phyloP scores from a whole-genome alignment of 192 early-diverging fungal species.

The Chytriomyces sp. region DNA sequence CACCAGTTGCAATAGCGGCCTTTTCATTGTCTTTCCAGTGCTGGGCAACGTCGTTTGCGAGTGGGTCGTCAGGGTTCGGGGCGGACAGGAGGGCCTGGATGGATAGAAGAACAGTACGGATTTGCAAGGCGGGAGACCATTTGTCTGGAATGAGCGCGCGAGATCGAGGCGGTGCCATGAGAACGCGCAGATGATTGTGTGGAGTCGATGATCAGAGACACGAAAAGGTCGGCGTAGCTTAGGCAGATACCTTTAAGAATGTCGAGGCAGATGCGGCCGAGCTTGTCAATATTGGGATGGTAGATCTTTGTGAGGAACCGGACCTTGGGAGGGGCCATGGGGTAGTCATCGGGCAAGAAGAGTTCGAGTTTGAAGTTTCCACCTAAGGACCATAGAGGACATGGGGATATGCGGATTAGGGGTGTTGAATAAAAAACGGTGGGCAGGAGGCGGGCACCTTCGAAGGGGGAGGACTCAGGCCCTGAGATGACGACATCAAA shows the following conservation, averaged over 20 bases:
- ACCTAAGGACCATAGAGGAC: slow-evolving; percentile 51
- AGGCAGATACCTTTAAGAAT: slow-evolving; percentile 85
- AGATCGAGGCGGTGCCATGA: no score
- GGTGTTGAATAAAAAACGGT: background rate
- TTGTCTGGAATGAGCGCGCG: slow-evolving; percentile 68
- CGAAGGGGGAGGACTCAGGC: slow-evolving; percentile 90
- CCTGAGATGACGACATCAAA: slow-evolving; percentile 95
- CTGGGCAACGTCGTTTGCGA: slow-evolving; percentile 98
- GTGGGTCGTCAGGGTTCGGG: slow-evolving; percentile 97
- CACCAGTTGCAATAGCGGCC: slow-evolving; percentile 84
- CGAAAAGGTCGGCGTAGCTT: background rate
- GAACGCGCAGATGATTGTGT: no score
- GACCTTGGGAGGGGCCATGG: slow-evolving; percentile 98
- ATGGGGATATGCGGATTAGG: background rate
- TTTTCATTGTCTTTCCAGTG: slow-evolving; percentile 98
- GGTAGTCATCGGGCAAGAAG: slow-evolving; percentile 96
- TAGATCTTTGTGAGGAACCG: slow-evolving; percentile 97
- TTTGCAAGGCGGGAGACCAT: slow-evolving; percentile 98
- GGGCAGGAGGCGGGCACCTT: slow-evolving; percentile 63
- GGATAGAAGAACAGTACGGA: slow-evolving; percentile 96
- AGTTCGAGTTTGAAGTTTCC: slow-evolving; percentile 93
- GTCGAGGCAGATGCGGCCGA: slow-evolving; percentile 90
- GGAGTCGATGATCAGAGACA: background rate
- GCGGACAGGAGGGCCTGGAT: slow-evolving; percentile 95
- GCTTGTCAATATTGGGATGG: slow-evolving; percentile 90